Conservation (phyloP, 2,329 filamentous ascomycete genomes). For the Colletotrichum sp. region DNA sequence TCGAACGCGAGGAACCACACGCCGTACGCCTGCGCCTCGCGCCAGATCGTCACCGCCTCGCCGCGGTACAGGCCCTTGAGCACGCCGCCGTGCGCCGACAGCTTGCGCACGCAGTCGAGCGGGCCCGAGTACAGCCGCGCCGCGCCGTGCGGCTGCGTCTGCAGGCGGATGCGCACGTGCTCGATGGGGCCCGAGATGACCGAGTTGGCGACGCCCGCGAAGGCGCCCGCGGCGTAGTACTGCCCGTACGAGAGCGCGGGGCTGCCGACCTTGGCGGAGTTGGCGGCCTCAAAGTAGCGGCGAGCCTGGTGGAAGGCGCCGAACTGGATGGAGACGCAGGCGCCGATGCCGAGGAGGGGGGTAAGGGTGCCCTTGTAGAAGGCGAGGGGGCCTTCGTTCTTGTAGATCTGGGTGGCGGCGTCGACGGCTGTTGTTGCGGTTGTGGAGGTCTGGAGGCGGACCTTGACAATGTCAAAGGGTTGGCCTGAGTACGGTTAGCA, state of each 20-base stretch:
- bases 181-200: conserved; percentile 91
- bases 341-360: conserved; percentile 92
- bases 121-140: conserved; percentile 82
- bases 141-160: conserved; percentile 92
- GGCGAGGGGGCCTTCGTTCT: conserved; percentile 84
- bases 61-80: conserved; percentile 84
- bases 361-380: conserved; percentile 99
- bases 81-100: conserved; percentile 71
- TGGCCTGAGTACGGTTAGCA: conserved; percentile 52
- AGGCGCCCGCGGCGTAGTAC: conserved; percentile 90
- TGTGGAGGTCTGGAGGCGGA: conserved; percentile 88
- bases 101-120: conserved; percentile 87
- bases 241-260: conserved; percentile 75
- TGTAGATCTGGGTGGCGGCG: conserved; percentile 83
- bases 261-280: conserved; percentile 63
- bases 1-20: conserved; percentile 96
- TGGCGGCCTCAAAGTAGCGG: conserved; percentile 81
- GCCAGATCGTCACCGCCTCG: conserved; percentile 80
- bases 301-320: conserved; percentile 94
- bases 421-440: conserved; percentile 82
- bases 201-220: conserved; percentile 90
- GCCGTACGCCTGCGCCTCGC: conserved; percentile 95
- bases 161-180: conserved; percentile 93
- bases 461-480: conserved; percentile 93
- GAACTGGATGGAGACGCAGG: conserved; percentile 98